Conservation (phyloP, 371 early-diverging fungal species). For the Rhizomucor miehei region DNA sequence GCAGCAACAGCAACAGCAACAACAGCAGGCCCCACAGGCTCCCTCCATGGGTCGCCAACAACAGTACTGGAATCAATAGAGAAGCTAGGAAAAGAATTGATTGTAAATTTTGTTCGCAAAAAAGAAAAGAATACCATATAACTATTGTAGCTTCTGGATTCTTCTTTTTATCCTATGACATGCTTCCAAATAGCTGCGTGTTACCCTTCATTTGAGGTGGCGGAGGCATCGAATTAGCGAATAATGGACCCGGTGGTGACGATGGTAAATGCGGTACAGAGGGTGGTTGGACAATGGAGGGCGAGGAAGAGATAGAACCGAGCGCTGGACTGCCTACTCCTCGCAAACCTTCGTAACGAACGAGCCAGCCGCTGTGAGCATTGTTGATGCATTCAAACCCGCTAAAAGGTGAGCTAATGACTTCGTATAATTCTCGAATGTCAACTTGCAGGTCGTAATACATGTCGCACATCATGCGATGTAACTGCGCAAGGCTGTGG, state of each 20-base stretch:
- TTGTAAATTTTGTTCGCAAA: background rate
- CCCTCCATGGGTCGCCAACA: slow-evolving; percentile 10
- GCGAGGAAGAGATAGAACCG: background rate
- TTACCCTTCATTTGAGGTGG: background rate
- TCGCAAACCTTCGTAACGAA: slow-evolving; percentile 12
- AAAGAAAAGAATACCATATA: background rate
- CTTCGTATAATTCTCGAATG: slow-evolving; percentile 30
- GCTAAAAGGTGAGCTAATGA: slow-evolving; percentile 15
- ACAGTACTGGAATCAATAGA: slow-evolving; percentile 15
- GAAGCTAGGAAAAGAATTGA: background rate
- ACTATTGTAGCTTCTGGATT: background rate
- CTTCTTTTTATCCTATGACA: background rate
- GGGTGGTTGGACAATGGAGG: background rate
- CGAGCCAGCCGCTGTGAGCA: slow-evolving; percentile 31
- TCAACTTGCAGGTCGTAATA: slow-evolving; percentile 27
- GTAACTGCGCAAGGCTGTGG: slow-evolving; percentile 28
- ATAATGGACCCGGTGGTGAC: background rate
- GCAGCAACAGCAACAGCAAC: slow-evolving; percentile 10
- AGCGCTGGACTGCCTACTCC: background rate
- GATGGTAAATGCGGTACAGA: background rate
- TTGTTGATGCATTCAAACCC: slow-evolving; percentile 33
- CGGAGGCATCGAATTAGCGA: background rate
- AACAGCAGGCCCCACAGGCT: slow-evolving; percentile 8
- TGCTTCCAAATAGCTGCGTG: background rate
- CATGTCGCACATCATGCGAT: slow-evolving; percentile 30